Conservation (phyloP, 2,329 filamentous ascomycete genomes). For the Aspergillus vadensis region DNA sequence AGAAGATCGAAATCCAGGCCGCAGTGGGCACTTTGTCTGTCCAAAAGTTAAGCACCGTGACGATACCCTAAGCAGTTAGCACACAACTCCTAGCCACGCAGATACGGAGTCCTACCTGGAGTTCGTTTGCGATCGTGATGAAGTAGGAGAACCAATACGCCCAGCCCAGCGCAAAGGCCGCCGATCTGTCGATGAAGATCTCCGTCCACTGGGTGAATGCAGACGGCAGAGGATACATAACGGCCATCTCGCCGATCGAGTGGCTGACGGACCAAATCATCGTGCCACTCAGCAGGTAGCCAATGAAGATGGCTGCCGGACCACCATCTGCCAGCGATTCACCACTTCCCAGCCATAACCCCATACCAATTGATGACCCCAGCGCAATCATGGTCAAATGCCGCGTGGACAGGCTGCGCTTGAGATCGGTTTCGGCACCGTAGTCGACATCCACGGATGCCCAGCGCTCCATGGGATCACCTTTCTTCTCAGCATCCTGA, state of each 20-base stretch:
- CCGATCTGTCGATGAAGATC: slow-evolving; percentile 49
- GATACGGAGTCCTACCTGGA: slow-evolving; percentile 28
- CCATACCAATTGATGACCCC: slow-evolving; percentile 50
- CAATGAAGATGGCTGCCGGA: slow-evolving; percentile 49
- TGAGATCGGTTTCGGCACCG: slow-evolving; percentile 37
- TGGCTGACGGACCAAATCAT: slow-evolving; percentile 51
- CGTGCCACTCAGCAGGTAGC: slow-evolving; percentile 44
- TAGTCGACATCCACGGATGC: slow-evolving; percentile 19
- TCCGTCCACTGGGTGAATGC: slow-evolving; percentile 52
- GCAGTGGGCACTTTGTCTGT: slow-evolving; percentile 46
- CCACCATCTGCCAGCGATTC: slow-evolving; percentile 46
- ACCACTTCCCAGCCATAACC: slow-evolving; percentile 51
- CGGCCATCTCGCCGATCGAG: slow-evolving; percentile 51
- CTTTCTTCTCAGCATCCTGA: slow-evolving; percentile 1
- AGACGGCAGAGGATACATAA: slow-evolving; percentile 50
- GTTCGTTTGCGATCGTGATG: slow-evolving; percentile 51
- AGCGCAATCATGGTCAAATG: slow-evolving; percentile 46
- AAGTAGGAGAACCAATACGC: slow-evolving; percentile 51
- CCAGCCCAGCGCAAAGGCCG: slow-evolving; percentile 52
- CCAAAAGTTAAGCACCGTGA: slow-evolving; percentile 50
- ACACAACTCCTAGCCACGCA: background rate
- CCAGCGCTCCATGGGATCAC: background rate
- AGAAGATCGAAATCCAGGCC: slow-evolving; percentile 50
- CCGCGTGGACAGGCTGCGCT: slow-evolving; percentile 43
- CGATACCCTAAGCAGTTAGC: slow-evolving; percentile 32